A percentile compares a stretch with the other conserved stretches of the same genome.
Evolutionary conservation across 2,329 filamentous ascomycete genomes (phyloP).

Genomic region (Hyphodiscus sp.): DNA sequence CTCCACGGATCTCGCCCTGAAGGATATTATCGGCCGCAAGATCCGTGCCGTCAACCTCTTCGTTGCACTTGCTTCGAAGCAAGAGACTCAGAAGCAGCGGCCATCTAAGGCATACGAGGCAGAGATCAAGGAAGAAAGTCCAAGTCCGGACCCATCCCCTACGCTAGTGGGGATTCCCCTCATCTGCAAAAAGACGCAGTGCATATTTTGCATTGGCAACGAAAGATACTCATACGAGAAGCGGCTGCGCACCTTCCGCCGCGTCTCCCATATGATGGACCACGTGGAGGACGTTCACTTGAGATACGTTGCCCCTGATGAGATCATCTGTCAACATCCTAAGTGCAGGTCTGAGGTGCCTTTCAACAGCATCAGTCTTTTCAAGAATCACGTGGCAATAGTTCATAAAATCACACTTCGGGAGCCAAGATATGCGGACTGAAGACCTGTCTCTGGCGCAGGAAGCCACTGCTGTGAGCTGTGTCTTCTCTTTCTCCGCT

Average conservation of each 20-base stretch:
- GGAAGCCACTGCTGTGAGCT: no score
- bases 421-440: no score
- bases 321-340: conserved; percentile 9
- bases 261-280: conserved; percentile 13
- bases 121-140: conserved; percentile 9
- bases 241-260: conserved; percentile 11
- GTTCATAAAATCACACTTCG: conserved; percentile 13
- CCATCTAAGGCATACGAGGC: conserved; percentile 1
- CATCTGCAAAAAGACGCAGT: conserved; percentile 16
- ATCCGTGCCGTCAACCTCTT: conserved; percentile 16
- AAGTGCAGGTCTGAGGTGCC: conserved; percentile 3
- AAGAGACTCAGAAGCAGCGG: conserved; percentile 13
- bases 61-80: conserved; percentile 14
- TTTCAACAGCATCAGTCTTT: conserved; percentile 16
- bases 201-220: conserved; percentile 15
- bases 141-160: conserved; percentile 5
- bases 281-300: conserved; percentile 17
- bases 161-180: conserved; percentile 9
- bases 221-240: conserved; percentile 10
- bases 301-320: background rate
- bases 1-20: conserved; percentile 13
- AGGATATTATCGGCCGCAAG: conserved; percentile 13
- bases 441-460: no score
- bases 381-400: conserved; percentile 18
- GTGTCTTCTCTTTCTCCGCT: no score